Percentiles rank a stretch among this genome's conserved stretches.
Evolutionary conservation across 768 basidiomycete species (phyloP).

Genomic region (Cystofilobasidium bisporidii): DNA sequence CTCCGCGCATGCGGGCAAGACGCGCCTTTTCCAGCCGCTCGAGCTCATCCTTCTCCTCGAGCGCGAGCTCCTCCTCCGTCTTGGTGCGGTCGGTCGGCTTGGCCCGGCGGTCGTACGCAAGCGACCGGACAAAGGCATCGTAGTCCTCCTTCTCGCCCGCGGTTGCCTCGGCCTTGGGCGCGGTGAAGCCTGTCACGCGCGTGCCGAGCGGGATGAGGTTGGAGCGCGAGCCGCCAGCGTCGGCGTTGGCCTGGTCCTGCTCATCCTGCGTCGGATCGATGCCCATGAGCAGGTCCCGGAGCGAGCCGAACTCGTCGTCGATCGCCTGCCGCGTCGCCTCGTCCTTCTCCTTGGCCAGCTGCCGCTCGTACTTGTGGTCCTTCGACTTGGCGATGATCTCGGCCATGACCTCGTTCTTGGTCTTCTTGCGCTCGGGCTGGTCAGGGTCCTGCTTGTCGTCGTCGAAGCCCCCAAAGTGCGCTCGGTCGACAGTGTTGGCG

Average conservation of each 20-base stretch:
- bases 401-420: slow-evolving; percentile 92
- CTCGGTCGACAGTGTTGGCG: slow-evolving; percentile 53
- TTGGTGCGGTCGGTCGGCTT: slow-evolving; percentile 92
- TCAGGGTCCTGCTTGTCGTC: slow-evolving; percentile 47
- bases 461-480: slow-evolving; percentile 82
- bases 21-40: slow-evolving; percentile 76
- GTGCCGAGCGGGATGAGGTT: slow-evolving; percentile 28
- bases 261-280: slow-evolving; percentile 27
- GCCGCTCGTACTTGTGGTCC: slow-evolving; percentile 82
- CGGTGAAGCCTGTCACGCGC: slow-evolving; percentile 9
- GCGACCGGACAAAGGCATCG: slow-evolving; percentile 80
- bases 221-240: slow-evolving; percentile 13
- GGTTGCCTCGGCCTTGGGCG: slow-evolving; percentile 19
- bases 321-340: slow-evolving; percentile 77
- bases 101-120: slow-evolving; percentile 85
- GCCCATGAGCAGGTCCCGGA: slow-evolving; percentile 63
- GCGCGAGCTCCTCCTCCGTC: slow-evolving; percentile 85
- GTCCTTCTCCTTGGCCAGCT: slow-evolving; percentile 75
- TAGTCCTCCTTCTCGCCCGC: slow-evolving; percentile 53
- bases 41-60: slow-evolving; percentile 74
- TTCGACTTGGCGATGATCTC: slow-evolving; percentile 98
- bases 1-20: slow-evolving; percentile 74
- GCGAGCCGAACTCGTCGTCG: slow-evolving; percentile 72
- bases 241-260: not conserved
- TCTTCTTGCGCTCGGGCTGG: slow-evolving; percentile 74